Base-by-base conservation (phyloP, 805 yeast genomes). In the Spathaspora arborariae region DNA sequence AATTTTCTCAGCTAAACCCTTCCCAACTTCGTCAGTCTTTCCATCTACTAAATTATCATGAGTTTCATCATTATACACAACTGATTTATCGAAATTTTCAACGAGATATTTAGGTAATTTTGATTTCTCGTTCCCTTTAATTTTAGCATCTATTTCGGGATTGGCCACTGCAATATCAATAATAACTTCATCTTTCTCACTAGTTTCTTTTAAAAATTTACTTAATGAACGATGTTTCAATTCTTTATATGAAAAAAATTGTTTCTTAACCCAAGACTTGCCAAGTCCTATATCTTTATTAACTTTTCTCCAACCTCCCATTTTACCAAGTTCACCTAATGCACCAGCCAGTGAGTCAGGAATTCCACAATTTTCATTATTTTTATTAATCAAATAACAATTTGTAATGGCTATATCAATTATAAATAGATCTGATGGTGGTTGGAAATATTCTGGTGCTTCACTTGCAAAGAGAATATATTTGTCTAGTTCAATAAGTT, bases 241-340 rank as follows among this genome's bases (percentile, higher is more conserved):
- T 15, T 53, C 54, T 50, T 71, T 59, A 49, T 59, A 58, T n/a
- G 59, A 67, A 16, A 81, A 52, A 55, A 55, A 79, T 35, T 71
- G 68, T 42, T 63, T 62, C 41, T 59, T 56, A 30, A 68, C 51
- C 81, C 81, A 78, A 4, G 74, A 64, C 19, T 58, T 52, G 4
- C 74, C 73, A 46, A 80, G 64, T 15, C 57, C 55, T 34, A 81
- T 63, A 55, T 80, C 84, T 52, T 79, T 79, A 19, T 70, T 69
- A 20, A 77, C 50, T 42, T 64, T 62, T 33, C 51, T 45, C 81
- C 82, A 79, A 10, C 64, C 65, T 6, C 67, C 65, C 33, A 51
- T 44, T 7, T 51, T 52, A 1, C 43, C 42, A 11, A 60, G 39
- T 36, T 67, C 64, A 4, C 66, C 72, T 37, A 51, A 33, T 7